Base-by-base conservation (phyloP, 495 filamentous ascomycete species). In the Aspergillus bertholletiae region DNA sequence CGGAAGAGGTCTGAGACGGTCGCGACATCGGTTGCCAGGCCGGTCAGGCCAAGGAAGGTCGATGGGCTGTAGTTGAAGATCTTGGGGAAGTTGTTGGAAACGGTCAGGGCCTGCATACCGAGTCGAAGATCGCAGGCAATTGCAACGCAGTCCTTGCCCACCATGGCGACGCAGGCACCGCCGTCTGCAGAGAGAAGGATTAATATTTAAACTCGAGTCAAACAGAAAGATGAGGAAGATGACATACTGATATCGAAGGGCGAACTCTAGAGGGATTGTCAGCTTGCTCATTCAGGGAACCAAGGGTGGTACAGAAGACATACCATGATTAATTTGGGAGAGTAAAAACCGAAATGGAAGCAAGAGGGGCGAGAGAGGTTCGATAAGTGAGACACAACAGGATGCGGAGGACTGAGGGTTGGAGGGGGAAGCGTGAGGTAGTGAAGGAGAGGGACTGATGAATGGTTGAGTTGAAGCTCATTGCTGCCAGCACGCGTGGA, bases 71-170 rank as follows among this genome's bases (percentile, higher is more conserved):
- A 97, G 71, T 88, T 83, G 86, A 97, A 97, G 82, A 98, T 90
- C 78, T 98, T 98, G 76, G 94, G 94, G 83, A 96, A 97, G 86
- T 97, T 96, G 85, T 97, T 97, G 68, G 90, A 96, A 51, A 98
- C 86, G 35, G 94, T 98, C 68, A 98, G 82, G 64, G 95, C 80
- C 80, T 98, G 95, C 71, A 97, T 87, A 58, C 94, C 94, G 53
- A 98, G 89, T 51, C 94, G 92, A 58, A 98, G 92, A 75, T 98
- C 94, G 79, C 94, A 98, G 67, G 94, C 94, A 65, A 98, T 97
- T 74, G 94, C 94, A 39, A 98, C 94, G 74, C 94, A 98, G 85
- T 96, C 90, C 74, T 97, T 97, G 80, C 94, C 94, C 51, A 94
- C 91, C 94, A 97, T 98, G 70, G 90, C 92, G 63, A 96, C 89